Evolutionary conservation across 2,329 filamentous ascomycete species (phyloP).

Genomic region (Gliomastix tumulicola): DNA sequence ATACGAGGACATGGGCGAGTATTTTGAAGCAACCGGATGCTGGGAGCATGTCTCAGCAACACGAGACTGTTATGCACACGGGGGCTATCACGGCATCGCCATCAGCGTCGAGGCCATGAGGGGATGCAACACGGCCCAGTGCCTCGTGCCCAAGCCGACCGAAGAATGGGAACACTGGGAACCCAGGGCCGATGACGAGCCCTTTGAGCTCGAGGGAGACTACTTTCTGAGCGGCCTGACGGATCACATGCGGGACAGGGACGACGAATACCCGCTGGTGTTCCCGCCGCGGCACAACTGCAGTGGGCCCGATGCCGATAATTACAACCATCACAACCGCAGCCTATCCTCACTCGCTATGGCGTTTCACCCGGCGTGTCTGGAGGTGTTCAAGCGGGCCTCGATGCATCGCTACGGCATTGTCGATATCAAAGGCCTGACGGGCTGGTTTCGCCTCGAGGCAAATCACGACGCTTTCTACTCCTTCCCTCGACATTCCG

Average conservation of each 20-base stretch:
- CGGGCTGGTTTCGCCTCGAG: conserved; percentile 3
- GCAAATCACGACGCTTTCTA: not conserved
- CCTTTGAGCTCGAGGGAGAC: not conserved
- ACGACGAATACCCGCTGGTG: not conserved
- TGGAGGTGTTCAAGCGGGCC: conserved; percentile 5
- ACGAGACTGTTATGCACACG: too few species aligned
- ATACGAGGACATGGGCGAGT: too few species aligned
- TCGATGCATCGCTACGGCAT: conserved; percentile 1
- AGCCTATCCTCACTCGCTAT: too few species aligned
- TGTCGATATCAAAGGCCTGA: conserved; percentile 1
- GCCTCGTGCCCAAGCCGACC: not conserved
- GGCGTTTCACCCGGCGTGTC: conserved; percentile 4
- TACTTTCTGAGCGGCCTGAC: not conserved
- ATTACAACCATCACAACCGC: too few species aligned
- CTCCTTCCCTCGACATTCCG: not conserved
- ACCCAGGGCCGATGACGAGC: not conserved
- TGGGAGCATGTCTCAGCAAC: too few species aligned
- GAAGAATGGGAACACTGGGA: too few species aligned
- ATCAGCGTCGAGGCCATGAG: not conserved
- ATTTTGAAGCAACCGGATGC: too few species aligned
- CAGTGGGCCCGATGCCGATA: not conserved
- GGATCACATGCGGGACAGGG: not conserved
- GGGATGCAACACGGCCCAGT: not conserved
- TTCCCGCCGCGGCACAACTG: not conserved
- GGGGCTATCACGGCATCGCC: not conserved